phyloP scores from a whole-genome alignment of 2,329 filamentous ascomycete species.

The Fusarium paranaense region DNA sequence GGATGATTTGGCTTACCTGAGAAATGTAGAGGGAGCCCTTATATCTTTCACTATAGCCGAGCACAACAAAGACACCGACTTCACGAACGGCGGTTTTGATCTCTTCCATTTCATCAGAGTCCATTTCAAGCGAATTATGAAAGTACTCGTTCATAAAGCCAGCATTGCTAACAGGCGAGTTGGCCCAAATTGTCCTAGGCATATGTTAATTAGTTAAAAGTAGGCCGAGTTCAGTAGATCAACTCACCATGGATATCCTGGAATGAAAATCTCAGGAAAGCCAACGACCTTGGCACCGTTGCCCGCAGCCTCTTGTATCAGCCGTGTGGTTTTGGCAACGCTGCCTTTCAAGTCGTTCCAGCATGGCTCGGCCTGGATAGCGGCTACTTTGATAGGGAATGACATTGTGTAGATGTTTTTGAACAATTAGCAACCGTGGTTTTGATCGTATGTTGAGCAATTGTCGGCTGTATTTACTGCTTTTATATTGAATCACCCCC shows the following conservation, averaged over 20 bases:
- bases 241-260: constrained; percentile 8
- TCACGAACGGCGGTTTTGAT: neutral
- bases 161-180: neutral
- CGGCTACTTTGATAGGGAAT: neutral
- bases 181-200: neutral
- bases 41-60: constrained; percentile 2
- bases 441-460: neutral
- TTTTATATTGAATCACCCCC: neutral
- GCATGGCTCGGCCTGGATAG: constrained; percentile 4
- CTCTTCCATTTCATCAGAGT: neutral
- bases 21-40: neutral
- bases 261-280: constrained; percentile 6
- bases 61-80: neutral
- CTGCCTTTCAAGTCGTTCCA: constrained; percentile 1
- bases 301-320: neutral
- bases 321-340: neutral
- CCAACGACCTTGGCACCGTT: neutral
- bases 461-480: neutral
- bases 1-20: neutral
- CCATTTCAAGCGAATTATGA: neutral
- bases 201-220: neutral
- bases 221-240: fast-evolving
- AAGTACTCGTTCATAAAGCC: neutral
- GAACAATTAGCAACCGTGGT: neutral
- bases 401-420: neutral